phyloP scores from a whole-genome alignment of 2,329 filamentous ascomycete genomes.

The Colletotrichum kahawae region DNA sequence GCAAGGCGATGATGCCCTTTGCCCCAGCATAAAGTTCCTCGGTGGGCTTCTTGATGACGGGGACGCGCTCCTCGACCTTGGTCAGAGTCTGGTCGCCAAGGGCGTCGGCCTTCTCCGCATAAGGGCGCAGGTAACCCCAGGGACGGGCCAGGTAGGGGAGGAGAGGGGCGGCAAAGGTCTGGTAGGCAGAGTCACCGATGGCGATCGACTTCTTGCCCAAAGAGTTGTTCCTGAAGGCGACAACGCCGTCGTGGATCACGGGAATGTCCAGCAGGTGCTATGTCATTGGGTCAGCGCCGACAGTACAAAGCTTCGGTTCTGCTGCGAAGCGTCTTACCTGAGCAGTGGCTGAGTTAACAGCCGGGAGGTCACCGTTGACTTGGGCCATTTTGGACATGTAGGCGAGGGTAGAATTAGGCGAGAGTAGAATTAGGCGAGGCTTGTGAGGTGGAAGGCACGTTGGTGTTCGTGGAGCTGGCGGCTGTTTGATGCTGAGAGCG shows the following conservation, averaged over 20 bases:
- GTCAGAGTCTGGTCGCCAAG: conserved; percentile 75
- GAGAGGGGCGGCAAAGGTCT: conserved; percentile 77
- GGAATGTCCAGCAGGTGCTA: conserved; percentile 89
- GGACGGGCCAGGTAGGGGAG: conserved; percentile 80
- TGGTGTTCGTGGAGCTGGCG: neutral
- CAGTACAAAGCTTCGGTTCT: neutral
- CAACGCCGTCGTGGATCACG: conserved; percentile 78
- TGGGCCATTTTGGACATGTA: conserved; percentile 42
- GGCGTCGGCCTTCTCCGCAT: conserved; percentile 81
- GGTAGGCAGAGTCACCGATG: conserved; percentile 76
- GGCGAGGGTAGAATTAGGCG: neutral
- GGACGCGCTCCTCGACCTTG: conserved; percentile 73
- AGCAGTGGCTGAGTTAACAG: conserved; percentile 53
- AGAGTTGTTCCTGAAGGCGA: conserved; percentile 80
- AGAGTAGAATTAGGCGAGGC: neutral
- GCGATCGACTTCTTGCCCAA: conserved; percentile 84
- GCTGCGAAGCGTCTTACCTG: conserved; percentile 42
- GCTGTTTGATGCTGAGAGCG: neutral
- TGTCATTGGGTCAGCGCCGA: neutral
- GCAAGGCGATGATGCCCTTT: conserved; percentile 65
- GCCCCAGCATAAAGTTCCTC: conserved; percentile 71
- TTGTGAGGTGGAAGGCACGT: neutral
- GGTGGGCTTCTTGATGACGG: conserved; percentile 77
- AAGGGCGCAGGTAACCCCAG: conserved; percentile 83
- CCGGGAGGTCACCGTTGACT: conserved; percentile 56